Conservation (phyloP, 495 filamentous ascomycete genomes). For the Xylaria bambusicola region DNA sequence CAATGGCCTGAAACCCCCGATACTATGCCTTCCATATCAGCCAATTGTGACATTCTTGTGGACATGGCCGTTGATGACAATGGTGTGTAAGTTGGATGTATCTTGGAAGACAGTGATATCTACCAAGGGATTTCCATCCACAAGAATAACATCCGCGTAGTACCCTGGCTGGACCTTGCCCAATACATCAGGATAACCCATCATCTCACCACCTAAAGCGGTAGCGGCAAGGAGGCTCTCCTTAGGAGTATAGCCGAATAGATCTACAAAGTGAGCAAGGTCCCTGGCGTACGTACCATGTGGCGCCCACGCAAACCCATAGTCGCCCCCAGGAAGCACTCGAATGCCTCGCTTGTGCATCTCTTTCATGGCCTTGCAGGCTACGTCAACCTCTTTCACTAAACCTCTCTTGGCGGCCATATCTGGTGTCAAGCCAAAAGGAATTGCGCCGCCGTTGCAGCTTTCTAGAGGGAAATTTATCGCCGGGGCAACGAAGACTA, state of each 20-base stretch:
- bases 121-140: conserved; percentile 52
- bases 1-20: neutral
- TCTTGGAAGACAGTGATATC: conserved; percentile 51
- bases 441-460: conserved; percentile 35
- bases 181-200: conserved; percentile 44
- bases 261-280: conserved; percentile 52
- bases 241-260: conserved; percentile 53
- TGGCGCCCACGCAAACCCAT: conserved; percentile 56
- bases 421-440: conserved; percentile 48
- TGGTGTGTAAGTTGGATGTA: conserved; percentile 43
- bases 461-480: conserved; percentile 51
- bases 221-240: conserved; percentile 53
- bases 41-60: conserved; percentile 38
- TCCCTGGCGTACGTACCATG: conserved; percentile 55
- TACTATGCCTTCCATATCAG: neutral
- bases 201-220: conserved; percentile 48
- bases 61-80: conserved; percentile 48
- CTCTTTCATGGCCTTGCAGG: conserved; percentile 44
- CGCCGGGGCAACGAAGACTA: conserved; percentile 48
- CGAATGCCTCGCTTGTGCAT: conserved; percentile 52
- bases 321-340: conserved; percentile 54
- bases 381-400: conserved; percentile 45
- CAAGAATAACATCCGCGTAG: conserved; percentile 50
- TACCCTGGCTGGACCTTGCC: conserved; percentile 51
- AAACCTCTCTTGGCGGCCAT: conserved; percentile 51